phyloP scores from a whole-genome alignment of 495 filamentous ascomycete species.

The Apodospora peruviana region DNA sequence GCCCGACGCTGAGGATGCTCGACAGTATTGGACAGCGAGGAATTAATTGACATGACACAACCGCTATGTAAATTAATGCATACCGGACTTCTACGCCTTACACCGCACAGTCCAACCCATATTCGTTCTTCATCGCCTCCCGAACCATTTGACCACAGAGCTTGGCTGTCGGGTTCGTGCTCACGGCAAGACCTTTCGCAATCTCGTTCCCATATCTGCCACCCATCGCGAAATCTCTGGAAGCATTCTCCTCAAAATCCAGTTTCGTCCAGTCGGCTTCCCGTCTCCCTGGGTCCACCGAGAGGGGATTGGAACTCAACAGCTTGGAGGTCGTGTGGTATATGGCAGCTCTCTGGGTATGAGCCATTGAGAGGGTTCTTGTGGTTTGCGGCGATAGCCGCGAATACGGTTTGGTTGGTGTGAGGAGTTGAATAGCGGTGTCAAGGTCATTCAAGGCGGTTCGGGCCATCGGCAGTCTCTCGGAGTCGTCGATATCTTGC shows the following conservation, averaged over 20 bases:
- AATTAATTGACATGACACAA: background rate
- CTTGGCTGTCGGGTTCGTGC: constrained; percentile 83
- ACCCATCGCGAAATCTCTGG: constrained; percentile 66
- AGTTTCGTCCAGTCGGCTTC: constrained; percentile 40
- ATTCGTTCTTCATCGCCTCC: constrained; percentile 79
- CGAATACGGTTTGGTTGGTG: constrained; percentile 43
- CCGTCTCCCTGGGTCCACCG: constrained; percentile 26
- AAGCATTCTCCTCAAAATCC: constrained; percentile 67
- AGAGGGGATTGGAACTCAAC: constrained; percentile 11
- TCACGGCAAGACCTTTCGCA: constrained; percentile 68
- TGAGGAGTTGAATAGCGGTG: constrained; percentile 60
- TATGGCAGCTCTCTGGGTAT: constrained; percentile 73
- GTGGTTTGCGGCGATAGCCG: constrained; percentile 56
- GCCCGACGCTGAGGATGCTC: no score
- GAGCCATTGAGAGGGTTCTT: constrained; percentile 59
- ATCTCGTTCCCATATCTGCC: constrained; percentile 75
- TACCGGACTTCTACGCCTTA: constrained; percentile 8
- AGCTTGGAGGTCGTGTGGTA: constrained; percentile 59
- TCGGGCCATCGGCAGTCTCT: constrained; percentile 28
- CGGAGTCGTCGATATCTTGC: constrained; percentile 17
- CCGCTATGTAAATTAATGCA: constrained; percentile 3
- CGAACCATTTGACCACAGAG: constrained; percentile 83
- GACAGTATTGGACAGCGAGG: no score
- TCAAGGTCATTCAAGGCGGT: constrained; percentile 55
- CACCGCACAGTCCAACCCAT: constrained; percentile 32